These are phyloP conservation scores for Candida nonsorbophila DNA, from an alignment of 805 yeast genomes.

Conservation along the genomic window DNA sequence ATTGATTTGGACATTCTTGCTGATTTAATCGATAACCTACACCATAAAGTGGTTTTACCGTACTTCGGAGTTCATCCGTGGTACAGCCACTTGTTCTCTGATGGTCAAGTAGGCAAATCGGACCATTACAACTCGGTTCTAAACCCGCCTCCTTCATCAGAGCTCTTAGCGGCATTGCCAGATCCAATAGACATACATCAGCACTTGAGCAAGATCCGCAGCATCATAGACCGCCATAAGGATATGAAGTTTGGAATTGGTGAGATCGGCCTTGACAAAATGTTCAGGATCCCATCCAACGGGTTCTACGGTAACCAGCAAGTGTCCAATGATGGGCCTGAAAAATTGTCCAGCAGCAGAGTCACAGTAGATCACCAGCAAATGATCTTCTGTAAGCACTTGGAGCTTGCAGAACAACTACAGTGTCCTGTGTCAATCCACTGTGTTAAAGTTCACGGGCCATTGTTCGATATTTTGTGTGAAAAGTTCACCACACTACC, in stretches of 20 bases:
- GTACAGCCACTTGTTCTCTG: conserved; percentile 65
- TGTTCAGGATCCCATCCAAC: conserved; percentile 58
- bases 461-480: conserved; percentile 45
- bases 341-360: conserved; percentile 35
- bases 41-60: conserved; percentile 24
- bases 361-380: conserved; percentile 67
- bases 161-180: conserved; percentile 49
- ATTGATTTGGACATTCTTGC: conserved; percentile 24
- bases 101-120: conserved; percentile 25
- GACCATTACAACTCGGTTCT: conserved; percentile 58
- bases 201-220: conserved; percentile 27
- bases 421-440: conserved; percentile 66
- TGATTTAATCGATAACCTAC: conserved; percentile 5
- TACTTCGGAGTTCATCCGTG: conserved; percentile 88
- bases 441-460: conserved; percentile 77
- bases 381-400: conserved; percentile 43
- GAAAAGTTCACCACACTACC: conserved; percentile 16
- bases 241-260: conserved; percentile 53
- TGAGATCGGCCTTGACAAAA: conserved; percentile 86
- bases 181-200: conserved; percentile 45
- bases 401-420: conserved; percentile 48
- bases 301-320: conserved; percentile 46
- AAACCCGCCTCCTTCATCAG: conserved; percentile 27
- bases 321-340: conserved; percentile 5
- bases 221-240: background rate